These are phyloP conservation scores for Trichoderma aggressivum DNA, from an alignment of 2,329 filamentous ascomycete genomes.

Conservation along the genomic window DNA sequence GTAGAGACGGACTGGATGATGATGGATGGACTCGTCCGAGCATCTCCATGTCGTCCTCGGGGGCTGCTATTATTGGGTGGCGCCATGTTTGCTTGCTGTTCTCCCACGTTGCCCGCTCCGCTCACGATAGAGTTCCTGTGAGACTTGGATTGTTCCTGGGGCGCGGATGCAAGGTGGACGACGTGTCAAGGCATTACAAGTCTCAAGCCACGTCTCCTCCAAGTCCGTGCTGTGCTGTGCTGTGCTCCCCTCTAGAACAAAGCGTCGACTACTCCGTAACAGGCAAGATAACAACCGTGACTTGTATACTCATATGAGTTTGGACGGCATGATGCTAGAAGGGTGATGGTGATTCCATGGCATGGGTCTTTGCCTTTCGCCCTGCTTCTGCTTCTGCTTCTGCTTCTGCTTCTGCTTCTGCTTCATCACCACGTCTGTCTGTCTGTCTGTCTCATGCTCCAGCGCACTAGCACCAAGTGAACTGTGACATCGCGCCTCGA, in stretches of 20 bases:
- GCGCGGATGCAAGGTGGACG: not conserved
- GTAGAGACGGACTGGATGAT: not conserved
- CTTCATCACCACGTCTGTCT: not conserved
- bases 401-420: not conserved
- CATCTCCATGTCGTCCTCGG: not conserved
- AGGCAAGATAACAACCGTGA: not conserved
- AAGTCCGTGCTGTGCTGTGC: too few species aligned
- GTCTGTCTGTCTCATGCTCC: not conserved
- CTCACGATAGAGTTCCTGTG: not conserved
- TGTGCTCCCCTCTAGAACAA: not conserved
- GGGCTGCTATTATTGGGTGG: not conserved
- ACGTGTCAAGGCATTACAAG: not conserved
- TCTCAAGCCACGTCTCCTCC: not conserved
- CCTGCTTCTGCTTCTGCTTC: not conserved
- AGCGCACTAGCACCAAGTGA: not conserved
- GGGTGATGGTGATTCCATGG: not conserved
- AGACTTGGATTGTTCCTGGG: not conserved
- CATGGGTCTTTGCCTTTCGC: not conserved
- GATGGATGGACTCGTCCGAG: not conserved
- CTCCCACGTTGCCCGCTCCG: not conserved
- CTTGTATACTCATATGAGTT: not conserved
- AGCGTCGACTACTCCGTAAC: not conserved
- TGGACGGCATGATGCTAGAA: not conserved
- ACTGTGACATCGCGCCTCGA: not conserved
- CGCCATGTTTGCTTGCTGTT: not conserved